phyloP scores from a whole-genome alignment of 2,329 filamentous ascomycete genomes.

The Paraphaeosphaeria sporulosa region DNA sequence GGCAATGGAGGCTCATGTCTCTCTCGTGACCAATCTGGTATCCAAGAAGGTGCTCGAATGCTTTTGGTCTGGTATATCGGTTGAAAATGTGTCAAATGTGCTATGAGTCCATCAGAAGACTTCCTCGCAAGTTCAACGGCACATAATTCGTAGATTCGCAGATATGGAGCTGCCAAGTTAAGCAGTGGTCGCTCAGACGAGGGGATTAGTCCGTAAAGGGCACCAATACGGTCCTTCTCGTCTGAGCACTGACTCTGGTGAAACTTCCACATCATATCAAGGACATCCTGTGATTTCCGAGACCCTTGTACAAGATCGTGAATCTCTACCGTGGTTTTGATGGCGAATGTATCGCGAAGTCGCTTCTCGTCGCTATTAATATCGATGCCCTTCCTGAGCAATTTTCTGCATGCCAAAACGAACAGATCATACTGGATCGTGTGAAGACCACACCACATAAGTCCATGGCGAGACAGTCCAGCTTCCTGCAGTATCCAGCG shows the following conservation, averaged over 20 bases:
- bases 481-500: constrained; percentile 10
- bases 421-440: not conserved
- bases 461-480: not conserved
- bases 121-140: constrained; percentile 1
- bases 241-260: constrained; percentile 1
- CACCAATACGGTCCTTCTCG: constrained; percentile 1
- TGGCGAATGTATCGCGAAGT: not conserved
- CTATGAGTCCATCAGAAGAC: not conserved
- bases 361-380: not conserved
- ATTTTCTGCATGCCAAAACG: not conserved
- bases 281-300: not conserved
- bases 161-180: not conserved
- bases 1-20: not conserved
- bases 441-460: not conserved
- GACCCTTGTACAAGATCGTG: not conserved
- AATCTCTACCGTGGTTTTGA: not conserved
- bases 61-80: not conserved
- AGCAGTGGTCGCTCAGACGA: not conserved
- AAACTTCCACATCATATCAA: not conserved
- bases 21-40: constrained; percentile 7
- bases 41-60: not conserved
- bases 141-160: not conserved
- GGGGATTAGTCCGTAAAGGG: not conserved
- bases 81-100: not conserved
- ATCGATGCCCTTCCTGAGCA: not conserved